These are phyloP conservation scores for Xylaria polymorpha DNA, from an alignment of 2,329 filamentous ascomycete genomes.

Conservation along the genomic window DNA sequence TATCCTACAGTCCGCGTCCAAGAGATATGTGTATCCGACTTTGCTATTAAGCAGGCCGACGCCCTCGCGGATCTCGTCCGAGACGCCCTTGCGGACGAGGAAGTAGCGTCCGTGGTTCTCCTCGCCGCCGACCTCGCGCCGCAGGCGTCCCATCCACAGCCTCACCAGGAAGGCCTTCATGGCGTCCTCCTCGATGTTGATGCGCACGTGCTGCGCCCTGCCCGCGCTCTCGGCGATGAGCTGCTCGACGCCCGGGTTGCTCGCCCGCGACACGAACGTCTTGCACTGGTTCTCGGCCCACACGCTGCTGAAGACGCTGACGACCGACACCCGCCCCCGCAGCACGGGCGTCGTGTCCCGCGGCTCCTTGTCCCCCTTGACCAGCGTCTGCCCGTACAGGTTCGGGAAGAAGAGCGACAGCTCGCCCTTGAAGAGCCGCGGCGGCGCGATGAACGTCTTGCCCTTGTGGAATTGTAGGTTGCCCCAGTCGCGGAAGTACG, in stretches of 20 bases:
- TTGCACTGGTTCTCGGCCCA: slow-evolving; percentile 88
- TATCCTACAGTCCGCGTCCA: slow-evolving; percentile 89
- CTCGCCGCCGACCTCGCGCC: slow-evolving; percentile 60
- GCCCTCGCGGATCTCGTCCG: slow-evolving; percentile 70
- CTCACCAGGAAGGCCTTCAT: slow-evolving; percentile 71
- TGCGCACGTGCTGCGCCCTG: slow-evolving; percentile 78
- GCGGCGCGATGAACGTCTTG: slow-evolving; percentile 90
- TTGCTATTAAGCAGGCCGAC: slow-evolving; percentile 85
- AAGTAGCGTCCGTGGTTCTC: slow-evolving; percentile 71
- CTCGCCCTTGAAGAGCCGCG: slow-evolving; percentile 84
- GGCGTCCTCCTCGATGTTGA: slow-evolving; percentile 88
- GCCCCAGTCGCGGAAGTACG: slow-evolving; percentile 96
- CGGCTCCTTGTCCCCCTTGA: slow-evolving; percentile 62
- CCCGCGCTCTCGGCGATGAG: slow-evolving; percentile 66
- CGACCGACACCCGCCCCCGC: slow-evolving; percentile 77
- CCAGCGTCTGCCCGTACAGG: slow-evolving; percentile 81
- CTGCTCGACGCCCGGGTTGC: slow-evolving; percentile 76
- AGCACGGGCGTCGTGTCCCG: slow-evolving; percentile 81
- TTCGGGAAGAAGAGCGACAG: slow-evolving; percentile 94
- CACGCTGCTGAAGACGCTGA: slow-evolving; percentile 81
- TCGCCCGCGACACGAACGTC: slow-evolving; percentile 73
- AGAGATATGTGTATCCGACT: slow-evolving; percentile 92
- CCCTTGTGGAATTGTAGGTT: slow-evolving; percentile 86
- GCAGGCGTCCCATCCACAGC: slow-evolving; percentile 66
- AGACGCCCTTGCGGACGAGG: slow-evolving; percentile 67